Conservation (phyloP, 176 grass and related monocot genomes). For the Pontederia paniculata region DNA sequence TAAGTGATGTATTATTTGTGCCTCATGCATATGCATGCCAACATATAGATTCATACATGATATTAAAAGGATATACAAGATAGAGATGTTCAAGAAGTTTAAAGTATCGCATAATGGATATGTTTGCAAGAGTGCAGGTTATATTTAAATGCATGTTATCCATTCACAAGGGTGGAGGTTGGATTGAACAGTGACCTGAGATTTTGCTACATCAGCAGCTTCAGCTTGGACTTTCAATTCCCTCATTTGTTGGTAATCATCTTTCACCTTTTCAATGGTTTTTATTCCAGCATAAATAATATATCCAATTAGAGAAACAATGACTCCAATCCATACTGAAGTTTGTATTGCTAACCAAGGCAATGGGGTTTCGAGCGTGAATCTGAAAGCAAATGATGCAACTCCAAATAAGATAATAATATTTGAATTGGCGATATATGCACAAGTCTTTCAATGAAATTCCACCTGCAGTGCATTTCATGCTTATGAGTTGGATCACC, state of each 20-base stretch:
- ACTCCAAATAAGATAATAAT: background rate
- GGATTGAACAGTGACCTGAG: constrained; percentile 30
- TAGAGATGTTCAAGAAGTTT: too few species aligned
- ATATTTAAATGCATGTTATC: too few species aligned
- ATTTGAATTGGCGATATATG: background rate
- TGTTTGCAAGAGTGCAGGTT: too few species aligned
- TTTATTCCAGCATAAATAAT: constrained; percentile 64
- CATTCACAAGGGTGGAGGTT: too few species aligned
- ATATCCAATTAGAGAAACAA: constrained; percentile 61
- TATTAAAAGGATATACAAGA: too few species aligned
- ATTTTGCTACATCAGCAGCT: constrained; percentile 79
- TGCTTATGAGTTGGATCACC: constrained; percentile 61
- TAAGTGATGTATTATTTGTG: too few species aligned
- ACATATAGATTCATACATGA: too few species aligned
- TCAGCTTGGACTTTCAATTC: constrained; percentile 58
- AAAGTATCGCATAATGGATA: too few species aligned
- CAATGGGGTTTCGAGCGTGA: constrained; percentile 36
- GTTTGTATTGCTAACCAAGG: constrained; percentile 61
- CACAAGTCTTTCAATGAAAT: background rate
- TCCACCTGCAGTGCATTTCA: constrained; percentile 79
- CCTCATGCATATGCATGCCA: too few species aligned
- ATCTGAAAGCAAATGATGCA: constrained; percentile 25
- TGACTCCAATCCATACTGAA: constrained; percentile 41
- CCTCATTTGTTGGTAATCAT: constrained; percentile 50
- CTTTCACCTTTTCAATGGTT: constrained; percentile 52